Evolutionary conservation across 1,284 basidiomycete genomes (phyloP).

Genomic region (Irpex sp.): DNA sequence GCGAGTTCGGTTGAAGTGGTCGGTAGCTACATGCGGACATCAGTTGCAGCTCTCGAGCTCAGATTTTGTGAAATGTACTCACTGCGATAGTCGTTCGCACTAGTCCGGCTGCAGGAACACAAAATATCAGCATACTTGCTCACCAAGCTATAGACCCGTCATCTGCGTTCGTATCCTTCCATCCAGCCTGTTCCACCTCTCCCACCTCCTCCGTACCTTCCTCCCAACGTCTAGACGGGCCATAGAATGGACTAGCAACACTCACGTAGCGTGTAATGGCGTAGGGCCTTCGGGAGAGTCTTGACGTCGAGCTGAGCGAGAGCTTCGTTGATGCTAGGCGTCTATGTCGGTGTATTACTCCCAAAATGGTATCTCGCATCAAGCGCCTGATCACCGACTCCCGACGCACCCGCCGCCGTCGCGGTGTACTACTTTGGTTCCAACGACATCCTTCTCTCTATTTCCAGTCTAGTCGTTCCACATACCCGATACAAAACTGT

Average conservation of each 20-base stretch:
- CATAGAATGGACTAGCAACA: slow-evolving; percentile 16
- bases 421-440: too few species aligned
- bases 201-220: slow-evolving; percentile 7
- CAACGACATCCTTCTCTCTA: too few species aligned
- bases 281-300: slow-evolving; percentile 27
- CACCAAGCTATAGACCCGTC: slow-evolving; percentile 16
- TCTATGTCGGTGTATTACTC: slow-evolving; percentile 9
- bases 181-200: slow-evolving; percentile 25
- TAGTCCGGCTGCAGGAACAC: slow-evolving; percentile 27
- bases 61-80: not conserved
- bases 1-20: slow-evolving; percentile 34
- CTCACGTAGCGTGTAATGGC: slow-evolving; percentile 29
- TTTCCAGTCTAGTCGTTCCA: too few species aligned
- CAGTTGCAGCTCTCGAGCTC: not conserved
- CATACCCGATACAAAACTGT: too few species aligned
- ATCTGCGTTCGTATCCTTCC: slow-evolving; percentile 22
- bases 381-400: not conserved
- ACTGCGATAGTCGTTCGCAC: slow-evolving; percentile 33
- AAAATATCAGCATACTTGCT: slow-evolving; percentile 20
- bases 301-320: slow-evolving; percentile 31
- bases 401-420: not conserved
- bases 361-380: slow-evolving; percentile 1
- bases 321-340: slow-evolving; percentile 16
- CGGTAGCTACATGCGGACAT: slow-evolving; percentile 34
- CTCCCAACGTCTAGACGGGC: slow-evolving; percentile 8